Percentiles rank a stretch among this genome's conserved stretches.
Evolutionary conservation across 2,329 filamentous ascomycete genomes (phyloP).

Genomic region (Diaporthe sp.): DNA sequence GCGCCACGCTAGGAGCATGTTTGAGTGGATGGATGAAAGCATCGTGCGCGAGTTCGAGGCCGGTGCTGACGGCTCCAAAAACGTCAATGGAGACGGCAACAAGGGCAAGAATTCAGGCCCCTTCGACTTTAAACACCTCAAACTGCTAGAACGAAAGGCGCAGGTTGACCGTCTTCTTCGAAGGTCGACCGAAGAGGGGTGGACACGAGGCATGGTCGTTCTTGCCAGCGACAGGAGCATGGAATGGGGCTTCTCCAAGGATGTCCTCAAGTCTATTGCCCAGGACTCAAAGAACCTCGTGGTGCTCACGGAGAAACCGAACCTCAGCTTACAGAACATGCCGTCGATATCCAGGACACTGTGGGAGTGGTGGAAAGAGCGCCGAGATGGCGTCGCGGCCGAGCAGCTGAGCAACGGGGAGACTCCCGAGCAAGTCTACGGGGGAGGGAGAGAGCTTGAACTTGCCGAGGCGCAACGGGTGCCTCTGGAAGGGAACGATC

Average conservation of each 20-base stretch:
- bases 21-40: slow-evolving; percentile 99
- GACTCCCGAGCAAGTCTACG: slow-evolving; percentile 76
- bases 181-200: slow-evolving; percentile 57
- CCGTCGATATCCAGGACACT: slow-evolving; percentile 79
- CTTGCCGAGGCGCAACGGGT: slow-evolving; percentile 73
- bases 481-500: slow-evolving; percentile 81
- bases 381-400: slow-evolving; percentile 72
- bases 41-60: slow-evolving; percentile 94
- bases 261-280: slow-evolving; percentile 81
- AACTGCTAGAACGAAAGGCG: slow-evolving; percentile 84
- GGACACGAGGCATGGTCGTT: slow-evolving; percentile 77
- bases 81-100: slow-evolving; percentile 60
- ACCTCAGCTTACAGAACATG: slow-evolving; percentile 57
- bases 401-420: slow-evolving; percentile 70
- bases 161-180: slow-evolving; percentile 81
- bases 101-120: slow-evolving; percentile 75
- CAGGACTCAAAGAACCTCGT: slow-evolving; percentile 85
- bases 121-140: slow-evolving; percentile 91
- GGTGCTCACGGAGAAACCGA: slow-evolving; percentile 84
- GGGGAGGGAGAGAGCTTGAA: slow-evolving; percentile 73
- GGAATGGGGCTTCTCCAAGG: slow-evolving; percentile 95
- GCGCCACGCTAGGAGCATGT: slow-evolving; percentile 92
- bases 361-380: slow-evolving; percentile 84
- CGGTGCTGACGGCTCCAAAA: slow-evolving; percentile 66
- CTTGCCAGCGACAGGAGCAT: slow-evolving; percentile 91